Evolutionary conservation across 106 monocot species (phyloP), one percentile per base, ranked within the genome.

Genomic region (Alisma plantagoaquatica): DNA sequence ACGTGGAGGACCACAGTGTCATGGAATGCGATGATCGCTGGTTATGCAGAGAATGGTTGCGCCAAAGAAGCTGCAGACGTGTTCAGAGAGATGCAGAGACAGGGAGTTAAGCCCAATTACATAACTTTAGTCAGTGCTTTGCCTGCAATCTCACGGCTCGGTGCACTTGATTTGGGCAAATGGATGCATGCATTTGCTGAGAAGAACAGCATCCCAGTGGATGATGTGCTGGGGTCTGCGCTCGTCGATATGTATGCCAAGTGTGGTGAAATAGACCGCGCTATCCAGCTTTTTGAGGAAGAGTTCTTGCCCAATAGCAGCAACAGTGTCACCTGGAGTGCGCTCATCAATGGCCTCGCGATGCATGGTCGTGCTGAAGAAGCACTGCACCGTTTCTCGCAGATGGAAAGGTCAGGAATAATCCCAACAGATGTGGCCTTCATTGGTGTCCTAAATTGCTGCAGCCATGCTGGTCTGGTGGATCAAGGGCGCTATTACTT

Each of bases 241-340:
- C 57, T 87, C 24, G 31, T 87, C 10, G 82, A 87, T 35, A 87
- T 87, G 87, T 82, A 87, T 50, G 49, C 71, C 4, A 87, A 87
- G 50, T 82, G 78, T 42, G 82, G 88, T 30, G 65, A 62, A 30
- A 53, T 88, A 44, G 67, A 79, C 1, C 69, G 54, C 2, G 78
- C 82, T 8, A 3, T 73, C 21, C 57, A 61, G 41, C 54, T 88
- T 15, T 88, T 82, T 50, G 72, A 79, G 19, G 31, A 29, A 4
- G n/a, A n/a, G n/a, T n/a, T n/a, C n/a, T 23, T 88, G 20, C 77
- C 69, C 0, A 72, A 78, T 44, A 30, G 28, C 10, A 60, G 12
- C 15, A 82, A 70, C 27, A 44, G 63, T 0, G 41, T 82, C 29
- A 64, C 73, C 20, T 88, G 88, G 82, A 79, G 67, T 43, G 60